Evolutionary conservation across 305 asterid genomes (phyloP), one percentile per base, ranked within the genome.

Genomic region (Plantago coronopus): DNA sequence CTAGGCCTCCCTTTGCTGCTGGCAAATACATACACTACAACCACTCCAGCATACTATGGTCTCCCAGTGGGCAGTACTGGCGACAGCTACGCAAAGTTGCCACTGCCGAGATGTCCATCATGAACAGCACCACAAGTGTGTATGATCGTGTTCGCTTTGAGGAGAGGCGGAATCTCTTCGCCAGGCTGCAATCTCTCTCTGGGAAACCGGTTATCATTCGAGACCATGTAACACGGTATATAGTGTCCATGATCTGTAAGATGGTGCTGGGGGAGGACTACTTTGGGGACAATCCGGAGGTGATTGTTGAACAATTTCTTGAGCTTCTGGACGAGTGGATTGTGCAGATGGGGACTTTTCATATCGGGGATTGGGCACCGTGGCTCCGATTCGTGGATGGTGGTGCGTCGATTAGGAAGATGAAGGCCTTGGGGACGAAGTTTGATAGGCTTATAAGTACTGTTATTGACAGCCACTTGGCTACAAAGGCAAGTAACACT

Each of bases 391-490:
- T 83, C 75, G 54, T 3, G 75, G 50, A 78, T 29, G 80, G 83
- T 11, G 70, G 68, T 54, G 83, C n/a, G n/a, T n/a, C n/a, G n/a
- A n/a, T 55, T 17, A 65, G 48, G 50, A 40, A 54, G 27, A 75
- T 80, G 83, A 77, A 70, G 59, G 64, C 4, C 17, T 47, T 77
- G 16, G 0, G 6, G 11, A 27, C 23, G 56, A 73, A 54, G 19
- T 17, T 58, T 0, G 78, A 78, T 14, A 37, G 31, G 66, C 70
- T 75, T 55, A 54, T 22, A 15, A 34, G 69, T 27, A 2, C 12
- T 31, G 79, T 80, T 58, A 56, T 80, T 44, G 76, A 72, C 45
- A 83, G 77, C 54, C 85, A 76, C n/a, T n/a, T n/a, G n/a, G n/a
- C n/a, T n/a, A n/a, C n/a, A n/a, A n/a, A n/a, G n/a, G n/a, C n/a